Percentiles rank a stretch among this genome's conserved stretches.
Evolutionary conservation across 2,329 filamentous ascomycete genomes (phyloP).

Genomic region (Chrysosphaeria jannelii): DNA sequence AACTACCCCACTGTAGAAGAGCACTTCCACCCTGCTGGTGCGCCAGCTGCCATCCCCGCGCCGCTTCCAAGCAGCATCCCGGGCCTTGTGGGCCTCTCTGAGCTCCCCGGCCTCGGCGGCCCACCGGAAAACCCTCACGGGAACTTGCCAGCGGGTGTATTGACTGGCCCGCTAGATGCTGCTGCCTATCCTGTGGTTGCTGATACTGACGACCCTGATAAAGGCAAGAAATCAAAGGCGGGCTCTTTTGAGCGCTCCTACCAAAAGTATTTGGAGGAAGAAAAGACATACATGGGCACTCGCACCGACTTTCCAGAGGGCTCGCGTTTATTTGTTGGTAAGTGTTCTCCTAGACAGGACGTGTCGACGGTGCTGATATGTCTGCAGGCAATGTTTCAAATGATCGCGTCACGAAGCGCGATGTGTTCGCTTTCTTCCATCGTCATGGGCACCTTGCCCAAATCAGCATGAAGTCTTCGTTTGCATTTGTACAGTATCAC

Average conservation of each 20-base stretch:
- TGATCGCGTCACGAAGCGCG: slow-evolving; percentile 75
- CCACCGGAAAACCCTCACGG: too few relatives aligned
- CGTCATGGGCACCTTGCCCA: slow-evolving; percentile 67
- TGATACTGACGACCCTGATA: too few relatives aligned
- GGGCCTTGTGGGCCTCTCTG: too few relatives aligned
- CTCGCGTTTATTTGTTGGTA: slow-evolving; percentile 58
- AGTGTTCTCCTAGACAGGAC: slow-evolving; percentile 10
- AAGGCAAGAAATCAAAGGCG: too few relatives aligned
- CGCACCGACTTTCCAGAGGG: slow-evolving; percentile 51
- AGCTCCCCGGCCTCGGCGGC: too few relatives aligned
- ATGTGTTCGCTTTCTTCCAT: slow-evolving; percentile 78
- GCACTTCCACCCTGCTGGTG: too few relatives aligned
- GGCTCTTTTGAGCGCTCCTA: slow-evolving; percentile 27
- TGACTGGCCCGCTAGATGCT: too few relatives aligned
- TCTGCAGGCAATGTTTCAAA: slow-evolving; percentile 67
- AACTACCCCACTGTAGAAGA: too few relatives aligned
- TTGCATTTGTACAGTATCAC: slow-evolving; percentile 88
- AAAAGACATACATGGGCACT: slow-evolving; percentile 46
- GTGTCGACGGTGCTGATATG: slow-evolving; percentile 1
- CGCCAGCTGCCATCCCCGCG: too few relatives aligned
- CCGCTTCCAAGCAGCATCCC: too few relatives aligned
- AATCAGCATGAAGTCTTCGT: slow-evolving; percentile 86
- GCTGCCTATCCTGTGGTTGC: too few relatives aligned
- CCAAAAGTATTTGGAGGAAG: slow-evolving; percentile 41
- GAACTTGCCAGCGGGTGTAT: too few relatives aligned